Evolutionary conservation across 768 basidiomycete genomes (phyloP), one percentile per base, ranked within the genome.

Genomic region (Trametes gibbosa): DNA sequence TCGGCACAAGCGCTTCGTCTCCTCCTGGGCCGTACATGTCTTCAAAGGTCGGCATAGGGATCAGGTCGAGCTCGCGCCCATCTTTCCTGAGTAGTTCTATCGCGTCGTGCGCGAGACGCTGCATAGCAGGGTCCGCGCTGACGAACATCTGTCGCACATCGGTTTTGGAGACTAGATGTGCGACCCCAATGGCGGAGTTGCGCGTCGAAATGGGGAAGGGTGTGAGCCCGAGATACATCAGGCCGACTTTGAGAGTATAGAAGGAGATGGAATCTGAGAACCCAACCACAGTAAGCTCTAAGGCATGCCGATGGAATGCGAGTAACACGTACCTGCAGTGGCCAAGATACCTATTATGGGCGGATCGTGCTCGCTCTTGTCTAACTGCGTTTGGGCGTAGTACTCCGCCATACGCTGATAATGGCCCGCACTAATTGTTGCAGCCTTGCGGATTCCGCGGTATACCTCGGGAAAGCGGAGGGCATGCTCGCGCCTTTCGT

Each of bases 141-240:
- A 66, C 66, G 50, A 72, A 56, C 5, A 70, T 29, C 17, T 71
- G 68, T 0, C 53, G 63, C 3, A 63, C 61, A 2, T 61, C 58
- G 8, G 63, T 70, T 46, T 61, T 55, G 17, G 47, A 41, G 10
- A 77, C 61, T 5, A 79, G 66, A 62, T 77, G 74, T 0, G 68
- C 70, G 8, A 79, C 63, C 1, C 74, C 76, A 17, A 60, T 62
- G 34, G 65, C 67, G 12, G 77, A 74, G 61, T 75, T 75, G 4
- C 73, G 66, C 2, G 66, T 62, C 4, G 74, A 73, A 43, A 76
- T 66, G 1, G 75, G 74, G 61, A 77, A 77, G 0, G 68, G 63
- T 29, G 50, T 59, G 45, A 52, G 45, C 10, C 64, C 67, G 10
- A 65, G 61, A 13, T 65, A 55, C 50, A 69, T 61, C 21, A 70